Evolutionary conservation across 2,329 filamentous ascomycete genomes (phyloP).

Genomic region (Alternaria burnsii): DNA sequence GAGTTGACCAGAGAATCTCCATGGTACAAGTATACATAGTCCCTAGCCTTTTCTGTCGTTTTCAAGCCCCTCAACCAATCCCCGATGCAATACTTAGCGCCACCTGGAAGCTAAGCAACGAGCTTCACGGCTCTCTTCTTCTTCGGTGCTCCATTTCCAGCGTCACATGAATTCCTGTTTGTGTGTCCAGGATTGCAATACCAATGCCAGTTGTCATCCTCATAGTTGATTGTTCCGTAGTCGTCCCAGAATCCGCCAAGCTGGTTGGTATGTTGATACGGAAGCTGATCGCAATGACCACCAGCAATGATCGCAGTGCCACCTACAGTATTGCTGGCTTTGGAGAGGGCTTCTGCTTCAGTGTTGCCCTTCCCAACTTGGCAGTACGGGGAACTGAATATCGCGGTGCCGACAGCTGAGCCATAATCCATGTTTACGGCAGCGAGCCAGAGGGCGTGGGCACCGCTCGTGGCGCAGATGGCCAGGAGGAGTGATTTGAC

Average conservation of each 20-base stretch:
- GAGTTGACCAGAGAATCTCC: rapidly evolving
- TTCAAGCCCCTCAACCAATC: rapidly evolving
- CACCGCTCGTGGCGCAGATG: neutral
- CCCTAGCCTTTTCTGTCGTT: rapidly evolving
- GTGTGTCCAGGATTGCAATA: too few relatives aligned
- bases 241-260: too few relatives aligned
- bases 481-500: neutral
- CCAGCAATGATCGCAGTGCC: neutral
- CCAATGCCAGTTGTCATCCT: too few relatives aligned
- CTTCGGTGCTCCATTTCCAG: too few relatives aligned
- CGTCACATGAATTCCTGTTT: too few relatives aligned
- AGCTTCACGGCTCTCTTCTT: too few relatives aligned
- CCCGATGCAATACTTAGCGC: too few relatives aligned
- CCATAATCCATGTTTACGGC: neutral
- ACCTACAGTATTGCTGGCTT: neutral
- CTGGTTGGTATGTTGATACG: too few relatives aligned
- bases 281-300: too few relatives aligned
- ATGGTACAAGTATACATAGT: rapidly evolving
- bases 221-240: too few relatives aligned
- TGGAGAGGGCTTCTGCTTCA: slow-evolving; percentile 1
- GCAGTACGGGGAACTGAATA: neutral
- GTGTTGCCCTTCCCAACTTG: neutral
- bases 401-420: neutral
- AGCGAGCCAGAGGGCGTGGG: neutral
- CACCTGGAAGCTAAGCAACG: too few relatives aligned